Evolutionary conservation across 2,329 filamentous ascomycete genomes (phyloP).

Genomic region (Biscogniauxia marginata): DNA sequence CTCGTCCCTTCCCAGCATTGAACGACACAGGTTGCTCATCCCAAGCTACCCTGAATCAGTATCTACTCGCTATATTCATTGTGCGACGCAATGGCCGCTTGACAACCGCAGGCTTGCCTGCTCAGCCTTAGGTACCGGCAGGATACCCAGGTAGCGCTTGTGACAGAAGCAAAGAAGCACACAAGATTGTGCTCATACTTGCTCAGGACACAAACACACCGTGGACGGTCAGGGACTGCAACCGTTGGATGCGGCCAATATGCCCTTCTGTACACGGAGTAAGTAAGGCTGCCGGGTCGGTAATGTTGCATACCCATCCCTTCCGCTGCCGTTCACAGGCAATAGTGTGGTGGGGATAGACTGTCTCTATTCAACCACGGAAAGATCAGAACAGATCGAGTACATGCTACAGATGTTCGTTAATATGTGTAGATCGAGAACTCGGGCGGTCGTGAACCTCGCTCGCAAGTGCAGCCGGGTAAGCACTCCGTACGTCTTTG

Average conservation of each 20-base stretch:
- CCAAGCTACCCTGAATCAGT: too few relatives aligned
- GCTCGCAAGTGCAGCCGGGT: conserved; percentile 30
- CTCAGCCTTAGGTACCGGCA: not conserved
- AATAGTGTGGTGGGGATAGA: conserved; percentile 37
- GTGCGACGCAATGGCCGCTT: too few relatives aligned
- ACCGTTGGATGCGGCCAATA: too few relatives aligned
- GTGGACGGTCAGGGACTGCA: conserved; percentile 34
- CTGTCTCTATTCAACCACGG: not conserved
- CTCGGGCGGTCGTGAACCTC: conserved; percentile 32
- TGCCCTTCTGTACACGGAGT: too few relatives aligned
- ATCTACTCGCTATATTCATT: too few relatives aligned
- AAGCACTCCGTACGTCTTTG: conserved; percentile 23
- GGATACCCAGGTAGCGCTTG: not conserved
- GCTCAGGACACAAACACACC: conserved; percentile 31
- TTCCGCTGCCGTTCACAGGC: conserved; percentile 35
- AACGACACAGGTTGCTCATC: too few relatives aligned
- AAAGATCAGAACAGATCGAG: conserved; percentile 11
- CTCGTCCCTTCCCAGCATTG: too few relatives aligned
- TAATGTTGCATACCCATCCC: too few relatives aligned
- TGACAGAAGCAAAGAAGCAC: conserved; percentile 33
- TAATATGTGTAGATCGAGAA: conserved; percentile 27
- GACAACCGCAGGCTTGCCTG: too few relatives aligned
- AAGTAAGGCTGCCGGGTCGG: too few relatives aligned
- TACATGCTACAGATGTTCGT: conserved; percentile 31
- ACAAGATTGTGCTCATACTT: conserved; percentile 31